Percentiles rank a stretch among this genome's conserved stretches.
phyloP scores from a whole-genome alignment of 2,329 filamentous ascomycete species.

The Arthrobotrys conoides region DNA sequence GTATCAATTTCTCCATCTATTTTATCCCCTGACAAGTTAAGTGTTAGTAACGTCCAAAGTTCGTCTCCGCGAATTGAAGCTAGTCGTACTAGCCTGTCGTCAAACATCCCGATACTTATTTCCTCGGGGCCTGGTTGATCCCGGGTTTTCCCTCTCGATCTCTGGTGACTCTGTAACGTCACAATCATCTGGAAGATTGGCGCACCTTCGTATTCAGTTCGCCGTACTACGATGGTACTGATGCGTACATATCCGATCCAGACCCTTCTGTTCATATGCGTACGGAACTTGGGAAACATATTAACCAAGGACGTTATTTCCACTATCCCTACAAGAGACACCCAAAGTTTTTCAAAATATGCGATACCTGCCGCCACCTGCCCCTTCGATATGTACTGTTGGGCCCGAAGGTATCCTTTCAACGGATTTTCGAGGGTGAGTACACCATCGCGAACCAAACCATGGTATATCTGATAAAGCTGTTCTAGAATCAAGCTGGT shows the following conservation, averaged over 20 bases:
- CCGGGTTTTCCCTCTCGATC: no score
- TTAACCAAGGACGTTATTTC: not conserved
- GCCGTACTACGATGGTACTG: not conserved
- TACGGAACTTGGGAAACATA: not conserved
- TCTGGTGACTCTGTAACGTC: no score
- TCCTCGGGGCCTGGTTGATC: no score
- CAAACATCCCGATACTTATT: no score
- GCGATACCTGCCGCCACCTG: no score
- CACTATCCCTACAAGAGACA: not conserved
- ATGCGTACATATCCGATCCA: no score
- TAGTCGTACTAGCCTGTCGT: no score
- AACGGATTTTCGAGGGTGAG: not conserved
- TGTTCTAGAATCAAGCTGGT: not conserved
- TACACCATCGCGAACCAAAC: not conserved
- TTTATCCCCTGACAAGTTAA: no score
- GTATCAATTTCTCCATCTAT: not conserved
- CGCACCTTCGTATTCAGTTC: not conserved
- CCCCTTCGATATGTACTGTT: no score
- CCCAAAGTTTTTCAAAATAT: not conserved
- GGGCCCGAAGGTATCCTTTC: no score
- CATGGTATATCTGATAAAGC: not conserved
- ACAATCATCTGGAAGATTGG: not conserved
- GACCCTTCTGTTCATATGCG: not conserved
- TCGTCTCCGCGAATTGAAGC: not conserved
- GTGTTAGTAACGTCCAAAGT: no score